These are phyloP conservation scores for Gastrolobium bilobum DNA, from an alignment of 306 rosid species.

Conservation along the genomic window DNA sequence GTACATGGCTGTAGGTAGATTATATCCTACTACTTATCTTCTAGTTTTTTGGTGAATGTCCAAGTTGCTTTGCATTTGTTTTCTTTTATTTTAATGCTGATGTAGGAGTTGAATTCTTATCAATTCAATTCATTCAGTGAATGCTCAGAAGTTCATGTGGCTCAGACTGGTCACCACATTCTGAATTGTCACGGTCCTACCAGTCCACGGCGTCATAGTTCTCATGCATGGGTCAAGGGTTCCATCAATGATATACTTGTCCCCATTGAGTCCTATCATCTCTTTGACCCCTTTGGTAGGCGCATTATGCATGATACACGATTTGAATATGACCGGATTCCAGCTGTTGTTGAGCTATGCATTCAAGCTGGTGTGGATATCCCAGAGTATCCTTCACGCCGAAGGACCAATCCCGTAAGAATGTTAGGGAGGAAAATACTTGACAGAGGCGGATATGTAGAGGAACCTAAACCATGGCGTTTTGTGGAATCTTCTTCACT, in stretches of 20 bases:
- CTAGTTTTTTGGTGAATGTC: conserved; percentile 22
- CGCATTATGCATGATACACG: conserved; percentile 87
- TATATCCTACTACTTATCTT: conserved; percentile 27
- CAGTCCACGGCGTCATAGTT: conserved; percentile 72
- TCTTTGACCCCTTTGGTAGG: conserved; percentile 89
- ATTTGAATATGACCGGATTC: conserved; percentile 90
- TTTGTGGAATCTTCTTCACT: conserved; percentile 62
- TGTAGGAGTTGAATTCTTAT: conserved; percentile 21
- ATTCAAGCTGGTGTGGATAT: conserved; percentile 97
- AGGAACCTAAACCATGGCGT: conserved; percentile 74
- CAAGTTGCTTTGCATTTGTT: conserved; percentile 35
- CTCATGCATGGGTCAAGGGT: conserved; percentile 90
- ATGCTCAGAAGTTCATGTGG: conserved; percentile 95
- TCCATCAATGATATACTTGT: conserved; percentile 84
- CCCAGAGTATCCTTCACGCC: conserved; percentile 93
- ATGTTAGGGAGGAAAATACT: conserved; percentile 79
- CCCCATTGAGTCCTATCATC: conserved; percentile 91
- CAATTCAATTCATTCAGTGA: conserved; percentile 67
- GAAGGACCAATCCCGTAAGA: conserved; percentile 82
- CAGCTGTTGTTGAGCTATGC: conserved; percentile 95
- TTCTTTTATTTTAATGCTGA: conserved; percentile 19
- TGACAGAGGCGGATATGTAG: conserved; percentile 81
- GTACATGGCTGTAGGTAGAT: conserved; percentile 89
- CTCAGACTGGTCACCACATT: conserved; percentile 72
- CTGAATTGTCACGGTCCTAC: conserved; percentile 73